A percentile compares a stretch with the other conserved stretches of the same genome.
Conservation (phyloP, 1,284 basidiomycete species). For the Erythrobasidium hasegawianum region DNA sequence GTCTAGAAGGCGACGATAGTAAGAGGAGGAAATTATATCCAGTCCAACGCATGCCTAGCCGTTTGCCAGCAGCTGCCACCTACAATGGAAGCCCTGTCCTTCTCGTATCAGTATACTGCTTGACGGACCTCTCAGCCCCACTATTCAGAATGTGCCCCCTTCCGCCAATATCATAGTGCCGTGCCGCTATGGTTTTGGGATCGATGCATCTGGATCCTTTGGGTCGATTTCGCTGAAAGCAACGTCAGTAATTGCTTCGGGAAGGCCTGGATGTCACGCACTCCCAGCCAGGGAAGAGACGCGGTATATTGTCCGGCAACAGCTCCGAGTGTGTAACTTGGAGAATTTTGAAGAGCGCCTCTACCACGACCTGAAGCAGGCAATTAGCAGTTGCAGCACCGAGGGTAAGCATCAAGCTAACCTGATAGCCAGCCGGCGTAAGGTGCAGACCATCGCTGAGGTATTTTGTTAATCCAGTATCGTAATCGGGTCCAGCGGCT, state of each 20-base stretch:
- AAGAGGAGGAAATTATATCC: no score
- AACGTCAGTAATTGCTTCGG: not conserved
- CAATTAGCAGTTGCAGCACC: not conserved
- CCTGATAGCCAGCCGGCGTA: slow-evolving; percentile 65
- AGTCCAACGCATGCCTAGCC: no score
- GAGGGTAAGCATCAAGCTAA: slow-evolving; percentile 43
- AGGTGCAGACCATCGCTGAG: slow-evolving; percentile 71
- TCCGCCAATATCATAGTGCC: no score
- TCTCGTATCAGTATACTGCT: no score
- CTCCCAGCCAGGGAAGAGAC: slow-evolving; percentile 42
- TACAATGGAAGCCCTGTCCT: no score
- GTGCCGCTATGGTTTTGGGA: not conserved
- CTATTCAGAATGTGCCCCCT: no score
- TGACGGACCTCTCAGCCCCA: no score
- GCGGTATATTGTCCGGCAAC: slow-evolving; percentile 40
- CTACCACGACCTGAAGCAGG: not conserved
- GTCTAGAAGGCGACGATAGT: no score
- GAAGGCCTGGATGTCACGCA: not conserved
- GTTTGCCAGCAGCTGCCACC: no score
- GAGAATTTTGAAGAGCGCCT: slow-evolving; percentile 33
- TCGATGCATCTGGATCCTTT: slow-evolving; percentile 28
- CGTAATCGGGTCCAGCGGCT: slow-evolving; percentile 32
- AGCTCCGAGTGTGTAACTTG: slow-evolving; percentile 37
- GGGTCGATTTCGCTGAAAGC: slow-evolving; percentile 27
- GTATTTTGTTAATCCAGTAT: slow-evolving; percentile 36